Base-by-base conservation (phyloP, 2,329 filamentous ascomycete genomes). In the Periconia digitata region DNA sequence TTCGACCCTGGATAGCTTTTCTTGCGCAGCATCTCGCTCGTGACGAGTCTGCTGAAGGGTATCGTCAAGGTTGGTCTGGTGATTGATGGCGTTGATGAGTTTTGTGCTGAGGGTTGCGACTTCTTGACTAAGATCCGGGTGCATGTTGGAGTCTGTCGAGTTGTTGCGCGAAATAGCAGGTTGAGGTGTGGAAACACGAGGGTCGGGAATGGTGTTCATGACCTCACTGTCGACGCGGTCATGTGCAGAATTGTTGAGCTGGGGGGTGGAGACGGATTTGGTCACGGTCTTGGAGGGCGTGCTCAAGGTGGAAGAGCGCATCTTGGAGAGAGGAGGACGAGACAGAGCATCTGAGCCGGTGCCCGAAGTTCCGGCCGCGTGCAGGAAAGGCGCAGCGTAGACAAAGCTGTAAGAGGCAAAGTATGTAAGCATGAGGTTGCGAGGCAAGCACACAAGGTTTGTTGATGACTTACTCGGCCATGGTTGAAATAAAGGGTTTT, bases 31-130 rank as follows among this genome's bases (percentile, higher is more conserved):
- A 46, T 95, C 90, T 40, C 97, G 77, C 66, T 97, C 91, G 67
- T 92, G 86, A 32, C 91, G 84, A 15, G 91, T 88, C 43, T 85
- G 85, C 42, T 90, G 87, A 16, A 99, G 78, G 10, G 85, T 89
- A 71, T 99, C 94, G 71, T 97, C 94, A 38, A 99, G 81, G 18
- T 83, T 86, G 7, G 92, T 96, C 72, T 96, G 92, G 71, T 95
- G 88, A 69, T 99, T 99, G 73, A 99, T 96, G 38, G 94, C 92
- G 66, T 94, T 92, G 61, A 99, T 92, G 54, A 99, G 84, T 72
- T 99, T 99, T 41, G 91, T 92, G 73, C 91, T 97, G 24, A 99
- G 78, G 6, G 89, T 85, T 7, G 92, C 89, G 22, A 99, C 90
- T 72, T 97, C 94, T 56, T 79, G 79, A 66, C 81, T 85, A 37